A percentile compares a stretch with the other conserved stretches of the same genome.
These are phyloP conservation scores for Soucietia sequanensis DNA, from an alignment of 805 yeast genomes.

Conservation along the genomic window DNA sequence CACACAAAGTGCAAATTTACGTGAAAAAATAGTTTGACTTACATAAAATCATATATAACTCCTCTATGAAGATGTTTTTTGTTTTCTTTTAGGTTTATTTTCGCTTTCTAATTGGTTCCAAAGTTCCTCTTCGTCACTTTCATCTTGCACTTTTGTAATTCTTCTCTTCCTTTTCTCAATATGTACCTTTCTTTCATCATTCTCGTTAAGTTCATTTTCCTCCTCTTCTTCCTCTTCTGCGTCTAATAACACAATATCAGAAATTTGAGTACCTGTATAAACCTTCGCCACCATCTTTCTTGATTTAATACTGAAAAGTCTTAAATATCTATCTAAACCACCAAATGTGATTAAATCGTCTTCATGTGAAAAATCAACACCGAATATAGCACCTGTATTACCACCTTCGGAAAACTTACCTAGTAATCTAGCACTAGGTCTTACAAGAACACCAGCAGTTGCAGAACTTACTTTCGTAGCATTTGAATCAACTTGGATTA, in stretches of 20 bases:
- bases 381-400: constrained; percentile 71
- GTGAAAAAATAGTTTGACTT: background rate
- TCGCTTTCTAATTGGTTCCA: constrained; percentile 40
- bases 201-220: constrained; percentile 23
- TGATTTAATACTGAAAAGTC: constrained; percentile 65
- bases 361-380: constrained; percentile 45
- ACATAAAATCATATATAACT: no score
- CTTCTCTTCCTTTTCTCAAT: constrained; percentile 22
- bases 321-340: constrained; percentile 82
- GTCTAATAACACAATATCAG: constrained; percentile 50
- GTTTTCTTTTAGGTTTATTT: constrained; percentile 17
- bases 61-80: no score
- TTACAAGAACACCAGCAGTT: constrained; percentile 45
- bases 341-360: constrained; percentile 64
- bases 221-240: constrained; percentile 40
- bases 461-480: constrained; percentile 40
- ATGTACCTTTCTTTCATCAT: constrained; percentile 7
- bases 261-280: constrained; percentile 71
- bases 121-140: constrained; percentile 35
- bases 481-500: constrained; percentile 31
- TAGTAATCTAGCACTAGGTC: constrained; percentile 48
- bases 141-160: constrained; percentile 17
- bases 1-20: constrained; percentile 1
- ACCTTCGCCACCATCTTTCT: constrained; percentile 68
- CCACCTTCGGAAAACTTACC: constrained; percentile 59